Percentiles rank a stretch among this genome's conserved stretches.
These are phyloP conservation scores for Lithohypha guttulata DNA, from an alignment of 2,329 filamentous ascomycete species.

Conservation along the genomic window DNA sequence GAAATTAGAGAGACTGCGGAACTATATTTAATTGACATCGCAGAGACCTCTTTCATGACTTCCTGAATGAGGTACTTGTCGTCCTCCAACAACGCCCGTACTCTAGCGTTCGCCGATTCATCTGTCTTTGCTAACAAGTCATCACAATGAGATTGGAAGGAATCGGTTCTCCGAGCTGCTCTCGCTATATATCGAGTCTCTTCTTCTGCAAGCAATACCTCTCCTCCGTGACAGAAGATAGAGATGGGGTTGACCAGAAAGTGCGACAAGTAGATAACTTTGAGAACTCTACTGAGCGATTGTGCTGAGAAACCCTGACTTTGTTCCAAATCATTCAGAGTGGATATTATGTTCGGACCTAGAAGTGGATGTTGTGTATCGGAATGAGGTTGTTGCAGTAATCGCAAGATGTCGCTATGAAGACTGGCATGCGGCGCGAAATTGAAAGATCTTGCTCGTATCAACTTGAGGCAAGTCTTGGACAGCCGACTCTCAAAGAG, in stretches of 20 bases:
- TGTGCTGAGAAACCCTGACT: conserved; percentile 51
- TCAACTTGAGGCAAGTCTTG: conserved; percentile 39
- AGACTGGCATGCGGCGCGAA: conserved; percentile 26
- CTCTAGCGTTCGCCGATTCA: conserved; percentile 24
- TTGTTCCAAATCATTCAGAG: conserved; percentile 45
- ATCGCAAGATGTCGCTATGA: conserved; percentile 27
- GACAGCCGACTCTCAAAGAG: conserved; percentile 50
- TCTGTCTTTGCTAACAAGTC: conserved; percentile 30
- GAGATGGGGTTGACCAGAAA: conserved; percentile 52
- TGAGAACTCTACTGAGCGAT: conserved; percentile 42
- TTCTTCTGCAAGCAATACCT: conserved; percentile 10
- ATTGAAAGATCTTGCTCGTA: conserved; percentile 44
- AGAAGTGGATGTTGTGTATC: conserved; percentile 33
- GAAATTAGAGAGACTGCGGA: neutral
- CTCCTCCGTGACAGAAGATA: conserved; percentile 33
- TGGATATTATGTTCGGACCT: conserved; percentile 41
- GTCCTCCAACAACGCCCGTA: conserved; percentile 40
- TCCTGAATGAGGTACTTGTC: conserved; percentile 38
- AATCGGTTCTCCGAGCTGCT: conserved; percentile 46
- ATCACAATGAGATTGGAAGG: conserved; percentile 36
- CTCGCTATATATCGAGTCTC: conserved; percentile 32
- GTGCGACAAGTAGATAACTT: conserved; percentile 54
- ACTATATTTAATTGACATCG: neutral
- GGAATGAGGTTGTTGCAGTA: conserved; percentile 27
- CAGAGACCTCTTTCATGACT: conserved; percentile 16